phyloP scores from a whole-genome alignment of 2,329 filamentous ascomycete genomes.

The Fusarium drepaniforme region DNA sequence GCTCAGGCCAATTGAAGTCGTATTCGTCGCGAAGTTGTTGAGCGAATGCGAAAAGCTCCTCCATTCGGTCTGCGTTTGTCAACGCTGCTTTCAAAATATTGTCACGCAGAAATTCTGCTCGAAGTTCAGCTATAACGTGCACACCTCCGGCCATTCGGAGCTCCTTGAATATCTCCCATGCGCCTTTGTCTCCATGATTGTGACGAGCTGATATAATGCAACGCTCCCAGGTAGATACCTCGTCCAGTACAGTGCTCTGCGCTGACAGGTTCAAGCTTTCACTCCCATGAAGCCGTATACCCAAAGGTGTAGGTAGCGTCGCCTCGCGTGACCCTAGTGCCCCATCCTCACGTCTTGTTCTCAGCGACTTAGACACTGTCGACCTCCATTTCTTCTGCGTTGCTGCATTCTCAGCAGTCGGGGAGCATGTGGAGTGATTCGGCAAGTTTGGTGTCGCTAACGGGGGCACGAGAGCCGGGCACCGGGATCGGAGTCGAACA shows the following conservation, averaged over 20 bases:
- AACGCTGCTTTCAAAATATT: slow-evolving; percentile 48
- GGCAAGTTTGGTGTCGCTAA: slow-evolving; percentile 10
- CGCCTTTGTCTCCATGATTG: slow-evolving; percentile 38
- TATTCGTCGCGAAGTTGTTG: slow-evolving; percentile 52
- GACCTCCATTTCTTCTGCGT: slow-evolving; percentile 11
- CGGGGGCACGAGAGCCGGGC: slow-evolving; percentile 32
- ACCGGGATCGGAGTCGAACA: slow-evolving; percentile 13
- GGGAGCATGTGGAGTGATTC: slow-evolving; percentile 12
- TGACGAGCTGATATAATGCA: slow-evolving; percentile 34
- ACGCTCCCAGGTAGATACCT: slow-evolving; percentile 34
- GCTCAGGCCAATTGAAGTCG: slow-evolving; percentile 59
- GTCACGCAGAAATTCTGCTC: slow-evolving; percentile 46
- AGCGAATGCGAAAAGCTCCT: slow-evolving; percentile 43
- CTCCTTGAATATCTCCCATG: slow-evolving; percentile 45
- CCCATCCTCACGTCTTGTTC: slow-evolving; percentile 20
- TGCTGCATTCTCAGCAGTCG: slow-evolving; percentile 7
- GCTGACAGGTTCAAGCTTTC: not conserved
- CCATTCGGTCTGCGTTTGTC: slow-evolving; percentile 39
- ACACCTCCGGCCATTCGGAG: slow-evolving; percentile 31
- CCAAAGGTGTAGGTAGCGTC: slow-evolving; percentile 16
- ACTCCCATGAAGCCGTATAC: slow-evolving; percentile 12
- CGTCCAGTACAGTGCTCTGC: slow-evolving; percentile 8
- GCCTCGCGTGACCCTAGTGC: slow-evolving; percentile 27
- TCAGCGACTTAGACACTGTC: slow-evolving; percentile 5
- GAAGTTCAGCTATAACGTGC: slow-evolving; percentile 35